Evolutionary conservation across 1,284 basidiomycete genomes (phyloP).

Genomic region (Wallemia mellicola): DNA sequence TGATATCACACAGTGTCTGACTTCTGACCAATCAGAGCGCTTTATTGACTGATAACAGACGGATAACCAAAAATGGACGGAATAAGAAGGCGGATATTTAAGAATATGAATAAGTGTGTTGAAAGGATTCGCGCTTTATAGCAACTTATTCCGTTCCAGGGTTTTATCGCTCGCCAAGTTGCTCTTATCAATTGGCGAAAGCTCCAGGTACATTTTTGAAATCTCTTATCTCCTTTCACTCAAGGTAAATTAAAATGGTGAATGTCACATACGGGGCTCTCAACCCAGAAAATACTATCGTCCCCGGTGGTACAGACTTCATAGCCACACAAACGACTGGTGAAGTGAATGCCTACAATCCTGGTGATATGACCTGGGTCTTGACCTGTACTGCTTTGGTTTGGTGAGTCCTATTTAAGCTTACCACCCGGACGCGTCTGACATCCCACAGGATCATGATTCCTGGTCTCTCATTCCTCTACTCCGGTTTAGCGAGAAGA

Average conservation of each 20-base stretch:
- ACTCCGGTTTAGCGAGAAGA: constrained; percentile 53
- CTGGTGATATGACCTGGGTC: constrained; percentile 12
- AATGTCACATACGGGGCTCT: background rate
- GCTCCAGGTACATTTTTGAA: too few species aligned
- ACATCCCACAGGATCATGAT: background rate
- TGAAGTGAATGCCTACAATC: background rate
- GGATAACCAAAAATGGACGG: background rate
- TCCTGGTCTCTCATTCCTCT: constrained; percentile 27
- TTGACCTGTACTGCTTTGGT: constrained; percentile 50
- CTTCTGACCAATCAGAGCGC: background rate
- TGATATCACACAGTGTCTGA: too few species aligned
- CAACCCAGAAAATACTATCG: background rate
- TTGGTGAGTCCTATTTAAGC: constrained; percentile 17
- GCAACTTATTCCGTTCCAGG: too few species aligned
- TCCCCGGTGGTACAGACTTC: background rate
- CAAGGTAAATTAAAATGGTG: too few species aligned
- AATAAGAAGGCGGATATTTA: background rate
- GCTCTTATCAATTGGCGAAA: background rate
- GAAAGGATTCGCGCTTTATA: too few species aligned
- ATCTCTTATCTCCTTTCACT: too few species aligned
- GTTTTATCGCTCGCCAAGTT: too few species aligned
- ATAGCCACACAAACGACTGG: background rate
- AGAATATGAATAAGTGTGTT: too few species aligned
- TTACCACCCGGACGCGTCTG: too few species aligned
- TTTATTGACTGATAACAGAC: background rate